phyloP scores from a whole-genome alignment of 2,329 filamentous ascomycete genomes.

The Aspergillus latus region DNA sequence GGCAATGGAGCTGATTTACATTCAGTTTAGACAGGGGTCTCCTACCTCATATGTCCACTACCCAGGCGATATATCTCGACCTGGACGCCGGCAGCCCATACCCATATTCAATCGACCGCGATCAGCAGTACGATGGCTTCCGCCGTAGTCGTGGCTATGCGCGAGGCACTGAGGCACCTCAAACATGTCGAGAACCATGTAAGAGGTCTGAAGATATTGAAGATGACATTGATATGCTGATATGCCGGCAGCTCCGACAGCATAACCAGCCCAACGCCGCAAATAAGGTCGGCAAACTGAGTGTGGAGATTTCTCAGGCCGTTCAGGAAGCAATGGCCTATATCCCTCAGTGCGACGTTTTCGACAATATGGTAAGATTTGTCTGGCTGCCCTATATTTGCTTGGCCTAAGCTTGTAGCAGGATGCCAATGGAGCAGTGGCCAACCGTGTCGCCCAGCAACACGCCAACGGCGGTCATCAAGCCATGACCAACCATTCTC shows the following conservation, averaged over 20 bases:
- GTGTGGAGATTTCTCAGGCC: conserved; percentile 32
- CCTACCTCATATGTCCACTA: neutral
- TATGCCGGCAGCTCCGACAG: conserved; percentile 28
- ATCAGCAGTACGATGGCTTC: neutral
- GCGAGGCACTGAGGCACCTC: conserved; percentile 30
- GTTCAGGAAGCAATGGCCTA: conserved; percentile 33
- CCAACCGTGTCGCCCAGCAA: neutral
- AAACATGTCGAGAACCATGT: conserved; percentile 30
- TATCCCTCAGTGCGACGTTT: conserved; percentile 19
- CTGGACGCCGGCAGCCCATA: too few species aligned
- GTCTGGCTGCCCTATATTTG: neutral
- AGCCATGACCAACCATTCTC: neutral
- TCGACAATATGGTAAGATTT: conserved; percentile 21
- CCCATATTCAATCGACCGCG: neutral
- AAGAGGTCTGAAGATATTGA: conserved; percentile 10
- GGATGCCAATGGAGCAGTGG: neutral
- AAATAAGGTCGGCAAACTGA: conserved; percentile 37
- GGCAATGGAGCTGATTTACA: neutral
- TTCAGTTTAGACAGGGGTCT: too few species aligned
- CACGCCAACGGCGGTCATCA: neutral
- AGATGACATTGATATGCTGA: conserved; percentile 1
- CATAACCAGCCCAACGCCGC: conserved; percentile 32
- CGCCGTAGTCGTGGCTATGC: conserved; percentile 31
- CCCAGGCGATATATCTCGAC: neutral
- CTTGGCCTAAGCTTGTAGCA: neutral